Conservation (phyloP, 2,329 filamentous ascomycete genomes). For the Zasmidium citrigriseum region DNA sequence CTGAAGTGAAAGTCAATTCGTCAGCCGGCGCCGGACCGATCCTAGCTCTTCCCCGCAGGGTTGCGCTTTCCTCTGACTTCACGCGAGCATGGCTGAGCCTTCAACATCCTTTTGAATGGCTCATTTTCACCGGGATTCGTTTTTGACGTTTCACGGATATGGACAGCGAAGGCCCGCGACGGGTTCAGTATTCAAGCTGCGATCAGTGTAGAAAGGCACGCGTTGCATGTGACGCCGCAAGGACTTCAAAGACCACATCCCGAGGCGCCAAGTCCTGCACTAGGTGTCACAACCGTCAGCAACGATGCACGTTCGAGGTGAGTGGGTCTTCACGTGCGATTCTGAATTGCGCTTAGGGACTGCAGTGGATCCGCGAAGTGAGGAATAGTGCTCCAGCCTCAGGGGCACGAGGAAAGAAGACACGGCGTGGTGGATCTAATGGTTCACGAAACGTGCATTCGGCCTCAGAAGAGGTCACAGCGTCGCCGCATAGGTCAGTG, state of each 20-base stretch:
- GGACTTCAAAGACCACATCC: neutral
- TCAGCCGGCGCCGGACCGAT: neutral
- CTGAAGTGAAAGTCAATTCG: neutral
- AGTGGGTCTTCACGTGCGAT: neutral
- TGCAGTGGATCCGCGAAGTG: constrained; percentile 8
- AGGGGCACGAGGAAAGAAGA: neutral
- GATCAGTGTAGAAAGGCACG: constrained; percentile 5
- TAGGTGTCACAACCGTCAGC: neutral
- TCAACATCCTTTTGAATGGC: neutral
- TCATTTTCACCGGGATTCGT: neutral
- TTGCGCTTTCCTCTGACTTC: neutral
- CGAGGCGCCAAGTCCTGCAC: constrained; percentile 4
- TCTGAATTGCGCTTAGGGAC: neutral
- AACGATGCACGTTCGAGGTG: neutral
- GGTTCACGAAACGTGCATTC: neutral
- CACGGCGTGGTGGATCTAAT: constrained; percentile 1
- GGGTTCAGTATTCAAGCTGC: constrained; percentile 6
- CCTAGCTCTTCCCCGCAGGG: neutral
- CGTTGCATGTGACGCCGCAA: constrained; percentile 6
- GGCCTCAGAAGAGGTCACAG: neutral
- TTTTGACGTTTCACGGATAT: neutral
- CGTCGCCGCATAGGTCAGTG: neutral
- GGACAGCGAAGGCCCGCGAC: constrained; percentile 2
- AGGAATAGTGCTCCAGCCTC: neutral
- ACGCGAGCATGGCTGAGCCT: neutral